Conservation (phyloP, 208 protist genomes). For the Leishmania tropica region DNA sequence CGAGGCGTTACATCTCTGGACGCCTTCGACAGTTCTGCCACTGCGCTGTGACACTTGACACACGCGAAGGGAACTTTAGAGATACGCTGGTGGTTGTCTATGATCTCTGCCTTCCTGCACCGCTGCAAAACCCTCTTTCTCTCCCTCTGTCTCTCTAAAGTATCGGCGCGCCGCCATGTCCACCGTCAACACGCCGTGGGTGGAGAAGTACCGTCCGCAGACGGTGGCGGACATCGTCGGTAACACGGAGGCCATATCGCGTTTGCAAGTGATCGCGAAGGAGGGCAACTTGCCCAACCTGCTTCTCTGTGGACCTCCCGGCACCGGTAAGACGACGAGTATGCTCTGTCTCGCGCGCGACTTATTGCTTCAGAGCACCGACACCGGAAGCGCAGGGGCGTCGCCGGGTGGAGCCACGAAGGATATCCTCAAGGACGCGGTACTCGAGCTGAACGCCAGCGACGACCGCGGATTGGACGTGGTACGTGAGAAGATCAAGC, state of each 20-base stretch:
- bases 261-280: slow-evolving; percentile 95
- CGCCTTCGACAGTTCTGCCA: neutral
- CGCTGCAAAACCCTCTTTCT: too few species aligned
- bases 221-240: slow-evolving; percentile 97
- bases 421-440: slow-evolving; percentile 92
- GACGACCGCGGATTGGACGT: slow-evolving; percentile 99
- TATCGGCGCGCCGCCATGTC: slow-evolving; percentile 13
- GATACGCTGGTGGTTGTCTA: neutral
- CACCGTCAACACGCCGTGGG: slow-evolving; percentile 87
- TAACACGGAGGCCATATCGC: slow-evolving; percentile 96
- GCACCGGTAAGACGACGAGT: slow-evolving; percentile 98
- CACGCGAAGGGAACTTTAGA: neutral
- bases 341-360: slow-evolving; percentile 96
- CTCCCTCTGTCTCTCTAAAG: neutral
- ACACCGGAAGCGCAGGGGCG: slow-evolving; percentile 6
- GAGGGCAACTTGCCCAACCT: slow-evolving; percentile 99
- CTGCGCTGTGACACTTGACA: neutral
- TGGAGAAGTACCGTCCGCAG: slow-evolving; percentile 99
- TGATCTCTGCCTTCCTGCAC: neutral
- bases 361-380: slow-evolving; percentile 79
- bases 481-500: slow-evolving; percentile 98
- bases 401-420: slow-evolving; percentile 10
- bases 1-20: neutral
- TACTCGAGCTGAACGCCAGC: slow-evolving; percentile 99
- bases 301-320: slow-evolving; percentile 95